phyloP scores from a whole-genome alignment of 2,329 filamentous ascomycete species.

The Xylariomycetidae sp. region DNA sequence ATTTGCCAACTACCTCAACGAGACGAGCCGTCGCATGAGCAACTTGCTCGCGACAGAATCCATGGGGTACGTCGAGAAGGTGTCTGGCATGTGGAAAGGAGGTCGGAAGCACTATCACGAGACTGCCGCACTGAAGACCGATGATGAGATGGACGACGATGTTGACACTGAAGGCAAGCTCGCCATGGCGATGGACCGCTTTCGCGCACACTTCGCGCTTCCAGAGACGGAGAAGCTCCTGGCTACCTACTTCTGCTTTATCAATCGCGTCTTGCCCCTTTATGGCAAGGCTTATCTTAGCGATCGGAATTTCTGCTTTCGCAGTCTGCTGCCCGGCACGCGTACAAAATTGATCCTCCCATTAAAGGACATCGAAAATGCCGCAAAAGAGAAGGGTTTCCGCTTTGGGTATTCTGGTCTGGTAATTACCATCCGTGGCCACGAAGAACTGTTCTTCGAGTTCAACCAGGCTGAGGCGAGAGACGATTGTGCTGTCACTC shows the following conservation, averaged over 20 bases:
- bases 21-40: conserved; percentile 75
- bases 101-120: conserved; percentile 83
- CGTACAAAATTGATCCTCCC: conserved; percentile 90
- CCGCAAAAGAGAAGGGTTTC: conserved; percentile 92
- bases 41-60: conserved; percentile 81
- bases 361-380: conserved; percentile 85
- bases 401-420: conserved; percentile 86
- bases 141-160: conserved; percentile 51
- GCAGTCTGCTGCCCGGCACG: conserved; percentile 82
- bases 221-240: conserved; percentile 76
- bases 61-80: conserved; percentile 94
- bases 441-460: conserved; percentile 96
- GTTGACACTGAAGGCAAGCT: conserved; percentile 58
- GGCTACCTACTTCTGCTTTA: conserved; percentile 86
- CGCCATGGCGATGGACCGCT: conserved; percentile 69
- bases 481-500: conserved; percentile 82
- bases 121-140: conserved; percentile 44
- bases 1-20: conserved; percentile 77
- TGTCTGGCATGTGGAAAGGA: conserved; percentile 95
- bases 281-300: conserved; percentile 98
- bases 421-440: conserved; percentile 86
- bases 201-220: conserved; percentile 87
- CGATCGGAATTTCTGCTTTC: conserved; percentile 83
- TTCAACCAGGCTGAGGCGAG: conserved; percentile 73
- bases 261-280: conserved; percentile 84